Evolutionary conservation across 208 protist genomes (phyloP).

Genomic region (Acanthamoeba castellanii): DNA sequence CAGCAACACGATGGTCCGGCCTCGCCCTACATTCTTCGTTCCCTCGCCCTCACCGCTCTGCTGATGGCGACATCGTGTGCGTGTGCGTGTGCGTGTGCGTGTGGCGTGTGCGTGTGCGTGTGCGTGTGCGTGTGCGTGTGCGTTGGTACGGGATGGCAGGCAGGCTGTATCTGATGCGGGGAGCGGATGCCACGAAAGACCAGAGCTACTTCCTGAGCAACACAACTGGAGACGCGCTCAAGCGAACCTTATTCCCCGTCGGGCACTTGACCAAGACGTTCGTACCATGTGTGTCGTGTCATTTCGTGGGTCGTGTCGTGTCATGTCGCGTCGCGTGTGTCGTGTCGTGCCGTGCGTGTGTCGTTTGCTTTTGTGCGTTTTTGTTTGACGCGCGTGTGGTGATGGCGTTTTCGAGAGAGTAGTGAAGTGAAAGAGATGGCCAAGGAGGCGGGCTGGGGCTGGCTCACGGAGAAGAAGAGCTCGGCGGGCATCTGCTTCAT

Average conservation of each 20-base stretch:
- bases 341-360: neutral
- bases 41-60: neutral
- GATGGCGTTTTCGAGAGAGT: neutral
- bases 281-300: constrained; percentile 15
- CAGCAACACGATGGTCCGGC: neutral
- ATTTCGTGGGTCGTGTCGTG: too few species aligned
- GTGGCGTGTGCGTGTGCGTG: neutral
- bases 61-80: too few species aligned
- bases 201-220: constrained; percentile 89
- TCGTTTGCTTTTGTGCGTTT: neutral
- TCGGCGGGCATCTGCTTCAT: constrained; percentile 90
- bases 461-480: constrained; percentile 72
- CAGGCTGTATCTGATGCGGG: constrained; percentile 50
- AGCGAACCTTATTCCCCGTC: constrained; percentile 85
- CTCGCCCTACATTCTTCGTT: neutral
- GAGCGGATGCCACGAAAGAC: constrained; percentile 83
- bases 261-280: constrained; percentile 79
- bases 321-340: neutral
- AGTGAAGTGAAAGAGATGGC: constrained; percentile 41
- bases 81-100: neutral
- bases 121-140: neutral
- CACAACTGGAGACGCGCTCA: constrained; percentile 66
- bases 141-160: neutral
- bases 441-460: neutral
- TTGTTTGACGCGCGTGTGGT: neutral